Evolutionary conservation across 2,329 filamentous ascomycete genomes (phyloP), one percentile per base, ranked within the genome.

Genomic region (Phoma sp.): DNA sequence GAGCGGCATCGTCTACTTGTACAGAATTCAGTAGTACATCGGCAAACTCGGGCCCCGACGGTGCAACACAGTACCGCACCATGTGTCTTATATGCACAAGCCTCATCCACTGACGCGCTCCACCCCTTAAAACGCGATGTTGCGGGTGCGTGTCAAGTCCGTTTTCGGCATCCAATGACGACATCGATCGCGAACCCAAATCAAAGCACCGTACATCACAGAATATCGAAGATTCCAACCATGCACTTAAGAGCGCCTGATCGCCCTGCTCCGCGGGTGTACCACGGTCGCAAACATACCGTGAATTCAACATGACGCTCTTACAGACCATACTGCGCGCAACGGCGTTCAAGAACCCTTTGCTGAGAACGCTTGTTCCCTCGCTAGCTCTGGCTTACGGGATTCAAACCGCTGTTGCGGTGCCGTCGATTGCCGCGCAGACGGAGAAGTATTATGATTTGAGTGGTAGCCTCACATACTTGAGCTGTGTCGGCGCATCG

Each of bases 401-500:
- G 1, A 77, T 90, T 39, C 87, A 90, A 75, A 78, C 82, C 7
- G 84, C 81, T 33, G 83, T 85, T 6, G 87, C 84, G 4, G 68
- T 87, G 2, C 87, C 87, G 5, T 88, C 85, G 5, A 84, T 88
- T 56, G 59, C 81, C 21, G 76, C 78, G 26, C 81, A 85, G 64
- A 83, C 84, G 6, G 88, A 90, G 66, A 82, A 84, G 30, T 88
- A 88, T 77, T 90, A 88, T 69, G 88, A 90, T 68, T 72, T 87
- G 40, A 87, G 85, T 2, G 87, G 87, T 40, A 86, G 85, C 12
- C 66, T 87, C 26, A 89, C 87, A 2, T 88, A 87, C 67, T 78
- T 90, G 30, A 84, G 84, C 47, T 86, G 87, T 68, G 85, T 84
- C 12, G 82, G 84, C 0, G 72, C 89, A 23, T 85, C 82, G 53